Percentiles rank a stretch among this genome's conserved stretches.
These are phyloP conservation scores for Blastobotrys serpentis DNA, from an alignment of 1,139 yeast genomes.

Conservation along the genomic window DNA sequence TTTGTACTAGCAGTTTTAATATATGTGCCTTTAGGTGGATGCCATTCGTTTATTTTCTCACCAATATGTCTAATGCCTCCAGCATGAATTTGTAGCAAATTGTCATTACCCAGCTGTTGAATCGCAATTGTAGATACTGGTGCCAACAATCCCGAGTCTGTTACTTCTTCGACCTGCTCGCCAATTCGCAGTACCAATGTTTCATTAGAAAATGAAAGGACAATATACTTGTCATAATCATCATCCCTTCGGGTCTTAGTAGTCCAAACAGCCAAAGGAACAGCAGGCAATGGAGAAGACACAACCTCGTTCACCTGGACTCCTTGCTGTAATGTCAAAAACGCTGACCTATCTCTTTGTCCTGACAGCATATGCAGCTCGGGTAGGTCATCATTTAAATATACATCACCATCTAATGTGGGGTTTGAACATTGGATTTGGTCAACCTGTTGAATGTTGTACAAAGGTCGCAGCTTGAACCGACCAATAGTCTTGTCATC, in stretches of 20 bases:
- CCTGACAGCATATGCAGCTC: conserved; percentile 43
- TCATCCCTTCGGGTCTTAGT: conserved; percentile 50
- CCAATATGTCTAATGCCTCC: conserved; percentile 70
- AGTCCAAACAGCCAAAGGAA: conserved; percentile 62
- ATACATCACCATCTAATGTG: conserved; percentile 49
- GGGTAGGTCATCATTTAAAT: conserved; percentile 40
- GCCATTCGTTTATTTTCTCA: conserved; percentile 61
- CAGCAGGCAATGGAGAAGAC: conserved; percentile 67
- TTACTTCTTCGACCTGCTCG: conserved; percentile 75
- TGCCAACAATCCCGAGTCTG: conserved; percentile 58
- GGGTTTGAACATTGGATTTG: conserved; percentile 58
- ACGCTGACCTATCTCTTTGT: conserved; percentile 44
- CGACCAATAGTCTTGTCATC: conserved; percentile 7
- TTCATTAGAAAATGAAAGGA: conserved; percentile 63
- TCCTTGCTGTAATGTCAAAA: conserved; percentile 60
- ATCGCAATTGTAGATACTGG: conserved; percentile 66
- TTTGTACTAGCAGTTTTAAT: conserved; percentile 63
- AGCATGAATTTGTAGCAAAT: conserved; percentile 71
- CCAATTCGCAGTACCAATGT: conserved; percentile 69
- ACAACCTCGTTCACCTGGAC: conserved; percentile 61
- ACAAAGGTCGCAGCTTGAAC: conserved; percentile 32
- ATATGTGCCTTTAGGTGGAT: conserved; percentile 64
- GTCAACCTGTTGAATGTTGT: conserved; percentile 61
- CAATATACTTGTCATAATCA: conserved; percentile 58
- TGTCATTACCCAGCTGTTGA: conserved; percentile 62